phyloP scores from a whole-genome alignment of 2,329 filamentous ascomycete species.

The Talaromyces sp. region DNA sequence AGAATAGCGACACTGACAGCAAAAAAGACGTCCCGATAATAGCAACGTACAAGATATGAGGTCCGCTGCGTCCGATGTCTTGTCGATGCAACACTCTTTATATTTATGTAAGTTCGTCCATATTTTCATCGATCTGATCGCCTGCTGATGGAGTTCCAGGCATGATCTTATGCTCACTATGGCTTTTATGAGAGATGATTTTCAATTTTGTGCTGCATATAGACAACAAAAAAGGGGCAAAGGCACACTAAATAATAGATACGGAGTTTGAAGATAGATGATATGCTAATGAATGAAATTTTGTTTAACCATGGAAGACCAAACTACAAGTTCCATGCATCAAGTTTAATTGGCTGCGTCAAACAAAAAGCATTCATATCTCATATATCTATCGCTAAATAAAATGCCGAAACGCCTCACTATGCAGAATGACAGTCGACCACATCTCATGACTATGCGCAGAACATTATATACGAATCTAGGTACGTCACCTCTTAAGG shows the following conservation, averaged over 20 bases:
- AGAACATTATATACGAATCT: neutral
- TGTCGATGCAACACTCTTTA: too few relatives aligned
- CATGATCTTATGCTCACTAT: neutral
- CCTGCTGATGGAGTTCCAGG: neutral
- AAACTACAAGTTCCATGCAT: too few relatives aligned
- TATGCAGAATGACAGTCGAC: neutral
- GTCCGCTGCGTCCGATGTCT: neutral
- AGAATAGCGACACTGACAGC: neutral
- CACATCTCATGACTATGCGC: neutral
- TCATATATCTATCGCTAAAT: constrained; percentile 1
- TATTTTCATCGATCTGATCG: too few relatives aligned
- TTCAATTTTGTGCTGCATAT: neutral
- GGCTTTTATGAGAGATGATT: constrained; percentile 8
- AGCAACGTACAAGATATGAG: neutral
- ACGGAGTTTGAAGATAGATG: neutral
- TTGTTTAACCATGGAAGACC: neutral
- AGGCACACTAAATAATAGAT: neutral
- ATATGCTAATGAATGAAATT: neutral
- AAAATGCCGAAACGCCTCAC: neutral
- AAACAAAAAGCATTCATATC: neutral
- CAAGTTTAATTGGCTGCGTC: neutral
- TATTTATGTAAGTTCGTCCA: neutral
- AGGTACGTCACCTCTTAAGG: too few relatives aligned
- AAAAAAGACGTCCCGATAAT: neutral
- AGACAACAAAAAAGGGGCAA: neutral